Evolutionary conservation across 139 green algal genomes (phyloP).

Genomic region (Diplosphaera chodatii): DNA sequence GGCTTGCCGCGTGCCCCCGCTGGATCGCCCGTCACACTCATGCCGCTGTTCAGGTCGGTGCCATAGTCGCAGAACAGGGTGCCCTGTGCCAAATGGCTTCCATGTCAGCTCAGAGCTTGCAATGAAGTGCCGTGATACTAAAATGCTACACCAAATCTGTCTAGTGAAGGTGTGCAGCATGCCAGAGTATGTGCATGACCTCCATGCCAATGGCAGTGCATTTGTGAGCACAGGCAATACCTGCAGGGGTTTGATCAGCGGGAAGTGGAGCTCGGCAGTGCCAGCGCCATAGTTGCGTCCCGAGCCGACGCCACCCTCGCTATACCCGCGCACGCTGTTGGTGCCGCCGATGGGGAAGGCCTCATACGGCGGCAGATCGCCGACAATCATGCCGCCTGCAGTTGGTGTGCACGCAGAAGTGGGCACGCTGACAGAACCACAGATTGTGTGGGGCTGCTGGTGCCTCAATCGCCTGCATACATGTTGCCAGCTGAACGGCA

Average conservation of each 20-base stretch:
- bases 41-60: slow-evolving; percentile 80
- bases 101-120: too few species aligned
- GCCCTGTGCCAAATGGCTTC: slow-evolving; percentile 30
- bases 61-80: slow-evolving; percentile 87
- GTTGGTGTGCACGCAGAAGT: too few species aligned
- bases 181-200: too few species aligned
- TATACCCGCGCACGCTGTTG: slow-evolving; percentile 84
- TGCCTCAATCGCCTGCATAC: too few species aligned
- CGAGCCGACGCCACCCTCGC: slow-evolving; percentile 86
- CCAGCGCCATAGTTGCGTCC: slow-evolving; percentile 75
- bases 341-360: slow-evolving; percentile 93
- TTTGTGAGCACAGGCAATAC: neutral
- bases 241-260: slow-evolving; percentile 47
- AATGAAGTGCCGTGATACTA: too few species aligned
- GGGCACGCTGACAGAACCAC: too few species aligned
- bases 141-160: too few species aligned
- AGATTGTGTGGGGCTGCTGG: too few species aligned
- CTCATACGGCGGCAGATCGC: slow-evolving; percentile 94
- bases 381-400: slow-evolving; percentile 60
- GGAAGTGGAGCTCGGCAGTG: slow-evolving; percentile 73
- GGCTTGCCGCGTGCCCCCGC: slow-evolving; percentile 80
- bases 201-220: too few species aligned
- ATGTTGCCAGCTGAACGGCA: too few species aligned
- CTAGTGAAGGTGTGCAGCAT: too few species aligned
- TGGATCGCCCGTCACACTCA: slow-evolving; percentile 82